Evolutionary conservation across 495 filamentous ascomycete genomes (phyloP), one percentile per base, ranked within the genome.

Genomic region (Hypomontagnella monticulosa): DNA sequence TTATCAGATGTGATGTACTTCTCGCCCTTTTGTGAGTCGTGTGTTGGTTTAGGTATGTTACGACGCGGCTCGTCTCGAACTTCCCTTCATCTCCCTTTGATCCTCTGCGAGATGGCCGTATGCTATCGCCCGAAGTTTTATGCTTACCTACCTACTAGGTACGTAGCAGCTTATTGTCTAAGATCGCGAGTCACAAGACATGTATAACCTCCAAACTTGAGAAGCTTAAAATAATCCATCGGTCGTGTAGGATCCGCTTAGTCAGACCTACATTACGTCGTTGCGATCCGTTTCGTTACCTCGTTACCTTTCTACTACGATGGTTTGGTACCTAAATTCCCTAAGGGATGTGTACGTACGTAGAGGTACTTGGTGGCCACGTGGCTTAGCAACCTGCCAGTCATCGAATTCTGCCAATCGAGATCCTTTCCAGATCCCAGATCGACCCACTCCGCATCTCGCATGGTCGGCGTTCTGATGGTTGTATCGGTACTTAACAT

Each of bases 351-450:
- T 11, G 36, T 38, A 38, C 36, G 10, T 38, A 38, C 10, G 36
- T 38, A 38, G n/a, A 12, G 36, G 43, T 63, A 61, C 66, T 41
- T 64, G n/a, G 15, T 27, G 20, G 48, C 63, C 66, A 69, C 60
- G 60, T 69, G 66, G 66, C 54, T 61, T 47, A 58, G 54, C 48
- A 62, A 33, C 12, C 36, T 64, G 48, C 48, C 37, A 59, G 58
- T 68, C 52, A 64, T 52, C 38, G 19, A 20, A 32, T 64, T 54
- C 60, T 69, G 48, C 66, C 66, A 69, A 69, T 69, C 66, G 60
- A 69, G 66, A 69, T 69, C 66, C 62, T 48, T 63, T 43, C 55
- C 34, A 69, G 66, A 69, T 69, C 66, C 66, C 50, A 69, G 66
- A 69, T 68, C 62, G 48, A 56, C 59, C 66, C 60, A 63, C 66